Base-by-base conservation (phyloP, 2,329 filamentous ascomycete species). In the Pestalotiopsis sp. region DNA sequence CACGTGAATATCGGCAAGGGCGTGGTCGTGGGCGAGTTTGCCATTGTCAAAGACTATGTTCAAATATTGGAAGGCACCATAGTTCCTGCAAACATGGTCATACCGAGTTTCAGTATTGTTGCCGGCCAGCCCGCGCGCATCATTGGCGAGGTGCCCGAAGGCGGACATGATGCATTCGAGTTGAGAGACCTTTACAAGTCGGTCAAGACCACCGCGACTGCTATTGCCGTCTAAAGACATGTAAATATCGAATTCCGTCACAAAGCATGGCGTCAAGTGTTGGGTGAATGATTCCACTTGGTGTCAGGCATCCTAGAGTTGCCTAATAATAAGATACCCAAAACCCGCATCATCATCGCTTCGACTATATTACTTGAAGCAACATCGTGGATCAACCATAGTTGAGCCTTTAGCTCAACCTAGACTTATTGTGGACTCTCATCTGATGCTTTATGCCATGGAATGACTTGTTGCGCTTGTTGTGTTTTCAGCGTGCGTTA, bases 1-100 rank as follows among this genome's bases (percentile, higher is more conserved):
- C 93, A 98, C 80, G 94, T 98, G 17, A 89, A 94, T 77, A 92
- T 99, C 69, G 94, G 94, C 24, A 86, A 86, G 66, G 88, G 90
- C 64, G 93, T 90, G 70, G 91, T 92, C 1, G 85, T 99, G 63
- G 92, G 93, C 67, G 92, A 94, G 72, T 94, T 98, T 79, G 92
- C 91, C 63, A 95, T 98, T 69, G 88, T 98, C 76, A 98, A 97
- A 79, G 96, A 98, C 78, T 97, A 94, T 76, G 94, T 97, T 61
- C 91, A 92, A 78, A 89, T 99, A 55, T 81, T 98, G 72, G 94
- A 97, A 69, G 92, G 92, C 38, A 89, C 93, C 0, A 91, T 98
- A 3, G 88, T 99, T 5, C 92, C 96, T 2, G 85, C 92, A 0
- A 92, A 94, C 69, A 97, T 97, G 90, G 93, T 98, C 26, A 92